These are phyloP conservation scores for Butyriboletus loyo DNA, from an alignment of 768 basidiomycete genomes.

Conservation along the genomic window DNA sequence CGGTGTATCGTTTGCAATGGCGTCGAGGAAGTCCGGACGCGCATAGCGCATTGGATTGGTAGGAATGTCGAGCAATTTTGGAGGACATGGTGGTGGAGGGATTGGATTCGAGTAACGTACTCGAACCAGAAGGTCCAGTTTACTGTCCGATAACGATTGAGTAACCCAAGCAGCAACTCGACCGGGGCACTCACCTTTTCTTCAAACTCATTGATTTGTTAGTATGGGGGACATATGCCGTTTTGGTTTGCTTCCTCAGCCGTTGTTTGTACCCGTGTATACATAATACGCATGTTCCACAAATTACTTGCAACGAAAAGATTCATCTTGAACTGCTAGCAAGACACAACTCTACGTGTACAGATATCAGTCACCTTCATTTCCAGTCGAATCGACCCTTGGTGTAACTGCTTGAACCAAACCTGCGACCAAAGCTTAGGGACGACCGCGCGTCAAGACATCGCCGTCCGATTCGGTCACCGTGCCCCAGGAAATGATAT, in stretches of 20 bases:
- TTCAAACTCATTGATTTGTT: constrained; percentile 50
- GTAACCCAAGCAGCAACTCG: background rate
- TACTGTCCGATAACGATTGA: constrained; percentile 40
- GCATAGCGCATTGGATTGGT: constrained; percentile 88
- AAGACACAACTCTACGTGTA: background rate
- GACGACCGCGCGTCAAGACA: background rate
- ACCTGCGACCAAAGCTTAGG: background rate
- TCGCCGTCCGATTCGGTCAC: background rate
- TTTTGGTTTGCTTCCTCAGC: constrained; percentile 8
- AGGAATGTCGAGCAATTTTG: constrained; percentile 89
- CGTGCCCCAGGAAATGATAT: background rate
- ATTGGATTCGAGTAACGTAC: constrained; percentile 94
- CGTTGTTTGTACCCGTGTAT: constrained; percentile 12
- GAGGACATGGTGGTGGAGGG: constrained; percentile 95
- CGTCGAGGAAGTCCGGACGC: constrained; percentile 78
- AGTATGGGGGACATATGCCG: background rate
- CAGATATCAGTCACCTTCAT: background rate
- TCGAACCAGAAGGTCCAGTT: constrained; percentile 88
- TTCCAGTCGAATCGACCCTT: background rate
- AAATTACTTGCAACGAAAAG: too few species aligned
- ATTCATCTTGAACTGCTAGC: background rate
- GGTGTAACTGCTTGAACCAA: background rate
- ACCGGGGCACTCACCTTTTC: constrained; percentile 43
- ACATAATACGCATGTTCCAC: background rate
- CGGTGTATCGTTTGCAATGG: constrained; percentile 75